phyloP scores from a whole-genome alignment of 169 alveolate species.

The Plasmodium ovale region DNA sequence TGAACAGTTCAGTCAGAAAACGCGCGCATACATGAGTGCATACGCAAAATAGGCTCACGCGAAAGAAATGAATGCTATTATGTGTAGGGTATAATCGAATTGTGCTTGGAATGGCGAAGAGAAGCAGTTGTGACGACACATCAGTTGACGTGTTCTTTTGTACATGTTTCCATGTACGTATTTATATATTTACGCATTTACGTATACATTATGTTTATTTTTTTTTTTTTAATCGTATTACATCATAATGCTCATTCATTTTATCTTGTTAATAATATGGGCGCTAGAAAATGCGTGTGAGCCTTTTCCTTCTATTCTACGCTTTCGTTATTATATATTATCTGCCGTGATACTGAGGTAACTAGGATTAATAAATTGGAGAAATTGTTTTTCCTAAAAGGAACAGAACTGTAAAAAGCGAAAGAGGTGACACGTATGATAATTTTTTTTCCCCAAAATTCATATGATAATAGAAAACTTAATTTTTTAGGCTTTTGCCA shows the following conservation, averaged over 20 bases:
- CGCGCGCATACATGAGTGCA: neutral
- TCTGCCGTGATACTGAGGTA: neutral
- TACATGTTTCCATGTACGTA: neutral
- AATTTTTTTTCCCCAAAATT: no score
- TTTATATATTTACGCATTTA: neutral
- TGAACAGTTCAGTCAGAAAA: neutral
- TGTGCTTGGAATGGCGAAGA: no score
- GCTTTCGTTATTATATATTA: neutral
- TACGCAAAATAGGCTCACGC: neutral
- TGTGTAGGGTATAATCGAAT: no score
- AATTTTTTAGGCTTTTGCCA: neutral
- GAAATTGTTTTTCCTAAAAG: neutral
- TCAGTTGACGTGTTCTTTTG: neutral
- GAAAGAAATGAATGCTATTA: no score
- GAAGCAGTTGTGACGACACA: no score
- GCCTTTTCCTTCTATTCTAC: neutral
- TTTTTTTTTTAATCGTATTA: conserved; percentile 15
- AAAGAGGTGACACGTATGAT: neutral
- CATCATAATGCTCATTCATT: conserved; percentile 76
- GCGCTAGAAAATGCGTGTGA: no score
- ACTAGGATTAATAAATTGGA: neutral
- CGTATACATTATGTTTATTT: conserved; percentile 4
- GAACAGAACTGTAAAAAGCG: neutral
- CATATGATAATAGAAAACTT: no score
- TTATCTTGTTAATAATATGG: conserved; percentile 12